These are phyloP conservation scores for Perilla frutescens DNA, from an alignment of 257 asterid genomes.

Conservation along the genomic window DNA sequence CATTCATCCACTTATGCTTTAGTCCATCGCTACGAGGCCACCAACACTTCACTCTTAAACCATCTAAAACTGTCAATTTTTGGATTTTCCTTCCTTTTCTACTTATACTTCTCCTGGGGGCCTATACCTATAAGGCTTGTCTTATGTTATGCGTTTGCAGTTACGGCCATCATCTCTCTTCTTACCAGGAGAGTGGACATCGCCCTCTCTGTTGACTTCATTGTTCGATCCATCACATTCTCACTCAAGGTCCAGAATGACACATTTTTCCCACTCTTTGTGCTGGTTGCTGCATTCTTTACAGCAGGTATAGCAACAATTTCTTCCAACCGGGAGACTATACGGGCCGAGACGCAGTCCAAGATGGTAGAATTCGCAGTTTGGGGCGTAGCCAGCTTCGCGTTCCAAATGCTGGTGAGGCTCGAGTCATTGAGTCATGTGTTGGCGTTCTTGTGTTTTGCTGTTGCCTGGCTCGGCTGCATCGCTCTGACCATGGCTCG, in stretches of 20 bases:
- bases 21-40: not conserved
- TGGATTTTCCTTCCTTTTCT: constrained; percentile 3
- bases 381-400: not conserved
- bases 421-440: not conserved
- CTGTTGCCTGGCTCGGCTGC: constrained; percentile 22
- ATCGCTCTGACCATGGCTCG: constrained; percentile 35
- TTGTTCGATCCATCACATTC: not conserved
- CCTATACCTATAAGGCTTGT: not conserved
- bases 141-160: not conserved
- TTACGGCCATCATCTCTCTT: too few species aligned
- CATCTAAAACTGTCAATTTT: constrained; percentile 6
- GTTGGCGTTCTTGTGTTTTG: constrained; percentile 8
- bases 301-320: not conserved
- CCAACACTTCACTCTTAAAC: not conserved
- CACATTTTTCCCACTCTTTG: not conserved
- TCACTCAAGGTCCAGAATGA: not conserved
- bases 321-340: not conserved
- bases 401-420: not conserved
- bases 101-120: not conserved
- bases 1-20: constrained; percentile 24
- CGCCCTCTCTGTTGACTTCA: constrained; percentile 2
- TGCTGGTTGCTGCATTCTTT: constrained; percentile 2
- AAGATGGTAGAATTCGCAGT: not conserved
- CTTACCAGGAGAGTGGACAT: not conserved
- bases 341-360: not conserved